These are phyloP conservation scores for Haematococcus lacustris DNA, from an alignment of 139 green algal genomes.

Conservation along the genomic window DNA sequence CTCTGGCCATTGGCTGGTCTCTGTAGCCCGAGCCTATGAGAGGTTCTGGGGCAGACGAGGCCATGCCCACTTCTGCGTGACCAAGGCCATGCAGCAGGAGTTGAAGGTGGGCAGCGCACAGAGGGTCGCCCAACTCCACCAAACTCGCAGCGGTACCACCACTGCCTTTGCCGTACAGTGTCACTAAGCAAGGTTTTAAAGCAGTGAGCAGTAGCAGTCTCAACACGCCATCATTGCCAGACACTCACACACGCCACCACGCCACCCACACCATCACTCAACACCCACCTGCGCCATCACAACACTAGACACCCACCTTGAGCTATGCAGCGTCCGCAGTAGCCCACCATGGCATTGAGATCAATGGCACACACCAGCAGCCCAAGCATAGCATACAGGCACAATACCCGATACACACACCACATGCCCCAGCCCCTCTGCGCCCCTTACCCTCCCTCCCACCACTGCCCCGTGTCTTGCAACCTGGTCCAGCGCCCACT, in stretches of 20 bases:
- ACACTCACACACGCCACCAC: slow-evolving; percentile 1
- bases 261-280: not conserved
- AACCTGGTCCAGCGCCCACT: not conserved
- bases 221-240: not conserved
- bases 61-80: slow-evolving; percentile 79
- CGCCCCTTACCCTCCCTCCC: not conserved
- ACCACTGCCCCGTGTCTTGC: not conserved
- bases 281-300: not conserved
- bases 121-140: not conserved
- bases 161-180: not conserved
- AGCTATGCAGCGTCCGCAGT: not conserved
- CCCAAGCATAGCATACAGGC: not conserved
- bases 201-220: not conserved
- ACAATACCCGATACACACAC: not conserved
- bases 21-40: slow-evolving; percentile 55
- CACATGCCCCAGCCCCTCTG: not conserved
- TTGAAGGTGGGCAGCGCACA: slow-evolving; percentile 23
- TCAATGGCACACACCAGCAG: not conserved
- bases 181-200: not conserved
- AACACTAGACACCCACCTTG: not conserved
- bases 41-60: slow-evolving; percentile 37
- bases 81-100: slow-evolving; percentile 72
- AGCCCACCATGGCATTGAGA: not conserved
- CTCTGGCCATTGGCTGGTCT: slow-evolving; percentile 32
- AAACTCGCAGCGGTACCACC: no score